Evolutionary conservation across 2,329 filamentous ascomycete genomes (phyloP).

Genomic region (Cryphonectria nitschkei): DNA sequence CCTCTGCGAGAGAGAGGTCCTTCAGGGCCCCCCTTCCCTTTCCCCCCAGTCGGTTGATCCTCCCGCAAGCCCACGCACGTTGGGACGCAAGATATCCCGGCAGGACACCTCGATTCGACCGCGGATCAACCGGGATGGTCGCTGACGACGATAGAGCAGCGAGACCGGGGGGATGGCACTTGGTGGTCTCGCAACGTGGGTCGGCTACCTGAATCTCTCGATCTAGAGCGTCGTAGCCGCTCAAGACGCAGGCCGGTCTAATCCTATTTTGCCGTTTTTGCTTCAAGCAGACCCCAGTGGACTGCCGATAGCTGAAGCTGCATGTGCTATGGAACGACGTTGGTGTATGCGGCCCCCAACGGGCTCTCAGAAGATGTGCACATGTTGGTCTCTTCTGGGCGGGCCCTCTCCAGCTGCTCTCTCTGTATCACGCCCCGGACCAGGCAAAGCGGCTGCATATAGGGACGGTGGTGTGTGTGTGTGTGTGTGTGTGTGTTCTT

Average conservation of each 20-base stretch:
- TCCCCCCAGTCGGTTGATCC: constrained; percentile 14
- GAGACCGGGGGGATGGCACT: background rate
- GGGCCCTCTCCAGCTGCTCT: background rate
- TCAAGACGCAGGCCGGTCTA: constrained; percentile 25
- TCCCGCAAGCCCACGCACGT: constrained; percentile 4
- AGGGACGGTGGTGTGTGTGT: no score
- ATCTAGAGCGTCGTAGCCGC: constrained; percentile 24
- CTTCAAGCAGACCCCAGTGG: constrained; percentile 13
- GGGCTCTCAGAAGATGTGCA: background rate
- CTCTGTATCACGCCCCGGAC: no score
- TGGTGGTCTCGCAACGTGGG: constrained; percentile 5
- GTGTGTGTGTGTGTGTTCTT: background rate
- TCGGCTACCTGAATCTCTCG: constrained; percentile 2
- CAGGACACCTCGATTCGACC: constrained; percentile 12
- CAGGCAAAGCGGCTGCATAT: no score
- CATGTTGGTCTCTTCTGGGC: background rate
- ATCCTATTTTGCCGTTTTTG: background rate
- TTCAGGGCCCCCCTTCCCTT: background rate
- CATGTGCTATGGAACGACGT: constrained; percentile 4
- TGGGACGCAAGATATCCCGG: constrained; percentile 1
- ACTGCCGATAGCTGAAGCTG: constrained; percentile 5
- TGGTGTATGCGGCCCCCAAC: constrained; percentile 7
- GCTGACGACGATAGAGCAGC: background rate
- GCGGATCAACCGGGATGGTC: constrained; percentile 19
- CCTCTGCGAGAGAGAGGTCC: background rate